A percentile compares a stretch with the other conserved stretches of the same genome.
These are phyloP conservation scores for Entonaema liquescens DNA, from an alignment of 495 filamentous ascomycete species.

Conservation along the genomic window DNA sequence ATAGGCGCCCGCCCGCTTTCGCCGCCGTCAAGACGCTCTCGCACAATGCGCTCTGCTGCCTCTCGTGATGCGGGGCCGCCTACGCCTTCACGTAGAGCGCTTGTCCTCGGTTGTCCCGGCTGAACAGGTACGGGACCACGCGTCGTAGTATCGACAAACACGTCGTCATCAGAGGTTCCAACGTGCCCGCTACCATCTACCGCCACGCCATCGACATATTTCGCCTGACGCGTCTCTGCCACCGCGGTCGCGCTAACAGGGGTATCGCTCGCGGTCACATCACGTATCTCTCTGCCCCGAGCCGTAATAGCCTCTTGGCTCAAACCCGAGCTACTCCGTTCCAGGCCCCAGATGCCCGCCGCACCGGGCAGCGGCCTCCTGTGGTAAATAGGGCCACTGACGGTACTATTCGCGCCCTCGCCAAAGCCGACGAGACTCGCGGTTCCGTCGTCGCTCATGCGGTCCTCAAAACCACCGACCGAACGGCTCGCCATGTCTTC, in stretches of 20 bases:
- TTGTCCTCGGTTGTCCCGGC: slow-evolving; percentile 42
- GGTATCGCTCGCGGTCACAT: slow-evolving; percentile 45
- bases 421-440: slow-evolving; percentile 85
- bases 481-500: slow-evolving; percentile 58
- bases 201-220: slow-evolving; percentile 58
- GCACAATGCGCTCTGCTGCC: slow-evolving; percentile 63
- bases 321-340: slow-evolving; percentile 55
- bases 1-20: slow-evolving; percentile 48
- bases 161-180: slow-evolving; percentile 45
- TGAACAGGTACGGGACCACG: slow-evolving; percentile 51
- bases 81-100: slow-evolving; percentile 48
- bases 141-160: slow-evolving; percentile 57
- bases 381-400: slow-evolving; percentile 74
- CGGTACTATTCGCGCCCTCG: slow-evolving; percentile 83
- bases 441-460: slow-evolving; percentile 76
- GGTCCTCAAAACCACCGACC: slow-evolving; percentile 71
- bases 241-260: slow-evolving; percentile 52
- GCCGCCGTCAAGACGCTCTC: slow-evolving; percentile 58
- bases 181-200: slow-evolving; percentile 45
- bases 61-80: slow-evolving; percentile 48
- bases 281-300: slow-evolving; percentile 38
- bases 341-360: slow-evolving; percentile 46
- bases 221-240: slow-evolving; percentile 54
- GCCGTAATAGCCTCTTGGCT: slow-evolving; percentile 48
- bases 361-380: slow-evolving; percentile 52